phyloP scores from a whole-genome alignment of 139 green algal genomes.

The Chlamydomonas incerta region DNA sequence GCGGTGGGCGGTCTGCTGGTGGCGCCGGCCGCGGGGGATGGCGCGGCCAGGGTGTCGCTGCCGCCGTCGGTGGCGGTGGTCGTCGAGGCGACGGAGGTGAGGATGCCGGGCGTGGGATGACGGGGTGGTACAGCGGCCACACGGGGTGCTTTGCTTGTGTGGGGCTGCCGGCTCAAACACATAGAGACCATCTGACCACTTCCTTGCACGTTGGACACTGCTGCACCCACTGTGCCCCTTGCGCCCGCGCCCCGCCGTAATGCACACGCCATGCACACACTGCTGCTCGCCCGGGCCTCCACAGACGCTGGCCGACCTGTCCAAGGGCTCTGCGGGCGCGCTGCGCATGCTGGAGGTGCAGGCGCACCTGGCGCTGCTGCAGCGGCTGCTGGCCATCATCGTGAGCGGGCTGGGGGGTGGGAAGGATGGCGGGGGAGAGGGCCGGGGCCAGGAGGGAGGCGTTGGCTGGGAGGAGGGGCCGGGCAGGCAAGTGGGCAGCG shows the following conservation, averaged over 20 bases:
- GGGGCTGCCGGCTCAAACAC: too few relatives aligned
- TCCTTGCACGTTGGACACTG: too few relatives aligned
- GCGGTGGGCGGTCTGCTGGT: not conserved
- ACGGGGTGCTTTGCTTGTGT: too few relatives aligned
- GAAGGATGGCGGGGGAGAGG: too few relatives aligned
- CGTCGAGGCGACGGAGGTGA: conserved; percentile 6
- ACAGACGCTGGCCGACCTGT: conserved; percentile 10
- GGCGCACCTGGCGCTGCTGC: conserved; percentile 22
- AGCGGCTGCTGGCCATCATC: conserved; percentile 19
- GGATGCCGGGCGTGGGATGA: too few relatives aligned
- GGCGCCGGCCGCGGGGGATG: not conserved
- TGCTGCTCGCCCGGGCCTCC: not conserved
- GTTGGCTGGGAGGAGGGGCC: too few relatives aligned
- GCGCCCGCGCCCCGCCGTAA: not conserved
- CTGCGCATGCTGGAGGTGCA: not conserved
- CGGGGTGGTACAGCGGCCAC: too few relatives aligned
- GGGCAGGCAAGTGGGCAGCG: too few relatives aligned
- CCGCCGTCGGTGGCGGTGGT: not conserved
- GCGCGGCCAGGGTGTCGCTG: not conserved
- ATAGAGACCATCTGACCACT: too few relatives aligned
- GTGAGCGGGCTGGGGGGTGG: not conserved
- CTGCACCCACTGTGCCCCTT: not conserved
- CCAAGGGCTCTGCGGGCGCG: not conserved
- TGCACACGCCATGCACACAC: too few relatives aligned
- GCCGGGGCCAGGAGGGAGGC: too few relatives aligned